phyloP scores from a whole-genome alignment of 768 basidiomycete genomes.

The Nidularia sp. region DNA sequence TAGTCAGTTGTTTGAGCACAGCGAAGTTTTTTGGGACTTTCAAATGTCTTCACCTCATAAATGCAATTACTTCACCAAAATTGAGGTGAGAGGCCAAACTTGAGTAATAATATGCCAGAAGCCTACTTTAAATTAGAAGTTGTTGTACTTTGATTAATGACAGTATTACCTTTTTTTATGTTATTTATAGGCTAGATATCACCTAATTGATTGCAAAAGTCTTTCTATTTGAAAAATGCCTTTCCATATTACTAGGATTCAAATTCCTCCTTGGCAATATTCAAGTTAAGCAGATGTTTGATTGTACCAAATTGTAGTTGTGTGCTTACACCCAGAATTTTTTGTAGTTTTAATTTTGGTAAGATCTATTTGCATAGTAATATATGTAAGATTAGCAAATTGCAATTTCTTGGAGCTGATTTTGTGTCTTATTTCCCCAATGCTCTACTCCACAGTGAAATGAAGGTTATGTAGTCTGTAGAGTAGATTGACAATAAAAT shows the following conservation, averaged over 20 bases:
- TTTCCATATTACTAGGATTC: constrained; percentile 9
- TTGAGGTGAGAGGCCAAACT: neutral
- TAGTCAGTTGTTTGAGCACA: constrained; percentile 2
- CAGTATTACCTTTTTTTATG: constrained; percentile 3
- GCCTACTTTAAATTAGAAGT: neutral
- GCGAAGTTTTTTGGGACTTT: neutral
- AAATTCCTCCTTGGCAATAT: neutral
- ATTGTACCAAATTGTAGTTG: neutral
- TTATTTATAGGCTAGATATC: constrained; percentile 1
- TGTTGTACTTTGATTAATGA: neutral
- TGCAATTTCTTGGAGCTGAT: constrained; percentile 23
- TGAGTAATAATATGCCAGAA: neutral
- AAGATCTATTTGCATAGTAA: constrained; percentile 17
- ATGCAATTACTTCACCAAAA: constrained; percentile 14
- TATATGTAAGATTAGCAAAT: constrained; percentile 23
- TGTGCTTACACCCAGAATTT: neutral
- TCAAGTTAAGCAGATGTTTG: neutral
- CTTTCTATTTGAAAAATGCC: constrained; percentile 1
- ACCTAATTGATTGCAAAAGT: constrained; percentile 5
- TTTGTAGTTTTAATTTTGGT: constrained; percentile 3
- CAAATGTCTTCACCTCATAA: constrained; percentile 3
- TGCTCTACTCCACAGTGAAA: constrained; percentile 19
- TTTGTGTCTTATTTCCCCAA: constrained; percentile 21
- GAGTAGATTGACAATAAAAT: too few species aligned
- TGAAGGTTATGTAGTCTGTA: too few species aligned